Evolutionary conservation across 257 asterid species (phyloP).

Genomic region (Solanum commersonii): DNA sequence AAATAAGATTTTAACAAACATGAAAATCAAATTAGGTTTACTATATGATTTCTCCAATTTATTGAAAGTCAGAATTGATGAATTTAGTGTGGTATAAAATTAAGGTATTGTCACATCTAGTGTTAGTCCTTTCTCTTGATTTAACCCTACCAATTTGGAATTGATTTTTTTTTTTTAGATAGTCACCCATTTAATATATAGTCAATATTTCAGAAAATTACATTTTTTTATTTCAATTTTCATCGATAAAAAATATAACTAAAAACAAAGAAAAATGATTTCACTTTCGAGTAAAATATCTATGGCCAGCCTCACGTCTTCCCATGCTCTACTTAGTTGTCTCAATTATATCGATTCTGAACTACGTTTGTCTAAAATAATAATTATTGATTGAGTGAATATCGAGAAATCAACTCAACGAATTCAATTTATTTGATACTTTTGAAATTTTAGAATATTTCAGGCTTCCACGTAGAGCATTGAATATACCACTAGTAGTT

Average conservation of each 20-base stretch:
- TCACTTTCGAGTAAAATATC: not conserved
- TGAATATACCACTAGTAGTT: not conserved
- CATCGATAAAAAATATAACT: not conserved
- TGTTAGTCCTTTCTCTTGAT: not conserved
- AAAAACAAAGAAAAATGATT: too few relatives aligned
- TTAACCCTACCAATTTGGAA: not conserved
- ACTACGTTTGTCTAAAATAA: not conserved
- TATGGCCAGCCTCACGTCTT: not conserved
- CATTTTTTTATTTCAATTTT: not conserved
- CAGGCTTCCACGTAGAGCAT: not conserved
- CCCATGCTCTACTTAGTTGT: not conserved
- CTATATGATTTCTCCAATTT: not conserved
- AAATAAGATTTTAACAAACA: not conserved
- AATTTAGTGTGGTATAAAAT: not conserved
- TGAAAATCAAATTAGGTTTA: not conserved
- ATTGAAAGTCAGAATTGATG: not conserved
- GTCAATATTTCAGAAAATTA: not conserved
- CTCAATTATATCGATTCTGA: accelerated
- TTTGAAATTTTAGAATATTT: not conserved
- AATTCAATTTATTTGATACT: not conserved
- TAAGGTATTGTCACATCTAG: not conserved
- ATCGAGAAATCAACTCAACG: not conserved
- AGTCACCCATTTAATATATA: not conserved
- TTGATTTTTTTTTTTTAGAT: not conserved
- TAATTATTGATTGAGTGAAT: not conserved